Base-by-base conservation (phyloP, 441 rosid genomes). In the Erodium moschatum region DNA sequence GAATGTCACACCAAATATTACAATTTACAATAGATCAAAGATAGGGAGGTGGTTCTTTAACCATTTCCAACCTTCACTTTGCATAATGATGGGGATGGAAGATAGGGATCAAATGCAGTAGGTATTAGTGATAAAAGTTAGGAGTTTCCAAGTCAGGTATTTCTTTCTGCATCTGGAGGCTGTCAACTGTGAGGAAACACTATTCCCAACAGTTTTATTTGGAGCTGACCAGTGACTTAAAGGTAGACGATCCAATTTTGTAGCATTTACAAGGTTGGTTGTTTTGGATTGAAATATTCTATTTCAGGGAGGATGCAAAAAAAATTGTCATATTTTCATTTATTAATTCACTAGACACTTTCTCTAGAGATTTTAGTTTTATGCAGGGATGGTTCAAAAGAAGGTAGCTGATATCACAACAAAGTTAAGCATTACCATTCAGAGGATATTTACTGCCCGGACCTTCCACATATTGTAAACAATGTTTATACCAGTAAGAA, bases 321-420 rank as follows among this genome's bases (percentile, higher is more conserved):
- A 35, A 35, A 35, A 7, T 5, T 35, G 40, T 35, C 9, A 5
- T 35, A 5, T 35, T 35, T 35, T 35, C 52, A 46, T 46, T 46
- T 12, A n/a, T 46, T 12, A 46, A 16, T 46, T 11, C 52, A 12
- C 52, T 18, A 18, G 7, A 12, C 11, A 56, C 62, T 6, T 56
- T 19, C 62, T 18, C 62, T 18, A 18, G 10, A 56, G 62, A 56
- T 56, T 56, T 56, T 56, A 27, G 24, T 56, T 56, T 56, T 56
- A 56, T 56, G 62, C 21, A 56, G 62, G 5, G 62, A 56, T 56
- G 62, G 62, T 56, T 56, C 62, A 56, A 18, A 19, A 18, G 4
- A 16, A 12, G 27, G 62, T 56, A 18, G 16, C 20, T 56, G 7
- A 56, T 56, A 56, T 56, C 24, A 56, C 11, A 19, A 56, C 3